Conservation (phyloP, 495 filamentous ascomycete genomes). For the Beverwykella pulmonaria region DNA sequence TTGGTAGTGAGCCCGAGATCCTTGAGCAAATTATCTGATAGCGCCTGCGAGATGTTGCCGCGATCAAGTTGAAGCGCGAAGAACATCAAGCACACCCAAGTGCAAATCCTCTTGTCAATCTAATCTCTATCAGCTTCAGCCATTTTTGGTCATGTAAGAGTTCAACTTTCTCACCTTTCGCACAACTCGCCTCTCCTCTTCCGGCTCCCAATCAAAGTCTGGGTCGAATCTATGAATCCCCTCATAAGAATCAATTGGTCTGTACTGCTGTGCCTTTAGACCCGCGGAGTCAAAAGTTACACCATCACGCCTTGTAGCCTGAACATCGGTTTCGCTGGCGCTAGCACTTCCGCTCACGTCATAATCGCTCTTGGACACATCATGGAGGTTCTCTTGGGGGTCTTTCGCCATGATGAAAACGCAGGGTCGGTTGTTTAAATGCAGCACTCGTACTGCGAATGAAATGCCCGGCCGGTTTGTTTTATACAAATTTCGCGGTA, state of each 20-base stretch:
- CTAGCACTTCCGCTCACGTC: constrained; percentile 16
- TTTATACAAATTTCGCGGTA: not conserved
- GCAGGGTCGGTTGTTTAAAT: not conserved
- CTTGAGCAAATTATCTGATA: constrained; percentile 71
- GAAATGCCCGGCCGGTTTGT: not conserved
- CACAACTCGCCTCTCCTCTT: constrained; percentile 69
- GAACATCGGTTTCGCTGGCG: constrained; percentile 9
- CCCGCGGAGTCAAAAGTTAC: constrained; percentile 36
- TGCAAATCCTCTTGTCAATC: constrained; percentile 62
- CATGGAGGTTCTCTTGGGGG: not conserved
- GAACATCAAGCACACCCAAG: constrained; percentile 75
- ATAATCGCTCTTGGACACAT: constrained; percentile 18
- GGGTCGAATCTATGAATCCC: constrained; percentile 78
- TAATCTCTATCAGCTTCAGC: constrained; percentile 23
- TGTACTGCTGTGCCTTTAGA: constrained; percentile 40
- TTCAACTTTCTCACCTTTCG: constrained; percentile 58
- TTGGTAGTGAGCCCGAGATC: constrained; percentile 67
- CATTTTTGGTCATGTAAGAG: not conserved
- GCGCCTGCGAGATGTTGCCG: constrained; percentile 71
- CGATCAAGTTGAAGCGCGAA: constrained; percentile 82
- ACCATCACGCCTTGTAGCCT: constrained; percentile 4
- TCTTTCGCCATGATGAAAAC: not conserved
- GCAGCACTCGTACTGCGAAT: not conserved
- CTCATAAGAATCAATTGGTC: constrained; percentile 66
- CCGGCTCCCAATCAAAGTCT: constrained; percentile 67